These are phyloP conservation scores for Boletus pseudo-olivaceus DNA, from an alignment of 768 basidiomycete species.

Conservation along the genomic window DNA sequence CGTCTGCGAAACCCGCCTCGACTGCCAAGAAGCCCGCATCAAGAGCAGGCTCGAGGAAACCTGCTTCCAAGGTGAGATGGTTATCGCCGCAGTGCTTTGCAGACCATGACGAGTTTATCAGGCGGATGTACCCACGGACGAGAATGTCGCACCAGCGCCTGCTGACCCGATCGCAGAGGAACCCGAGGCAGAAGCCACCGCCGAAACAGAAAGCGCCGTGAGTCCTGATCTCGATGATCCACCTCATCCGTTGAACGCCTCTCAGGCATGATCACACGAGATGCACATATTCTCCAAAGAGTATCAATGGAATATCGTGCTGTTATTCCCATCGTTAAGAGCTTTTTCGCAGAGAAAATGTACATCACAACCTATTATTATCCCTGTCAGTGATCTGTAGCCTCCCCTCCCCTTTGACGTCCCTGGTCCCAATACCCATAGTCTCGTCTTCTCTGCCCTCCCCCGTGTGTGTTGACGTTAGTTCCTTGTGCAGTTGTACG, in stretches of 20 bases:
- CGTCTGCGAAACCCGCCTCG: slow-evolving; percentile 43
- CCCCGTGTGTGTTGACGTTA: slow-evolving; percentile 9
- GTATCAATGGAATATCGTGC: slow-evolving; percentile 11
- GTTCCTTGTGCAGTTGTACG: slow-evolving; percentile 21
- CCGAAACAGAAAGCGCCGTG: slow-evolving; percentile 35
- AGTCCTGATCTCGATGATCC: slow-evolving; percentile 8
- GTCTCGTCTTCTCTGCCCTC: slow-evolving; percentile 2
- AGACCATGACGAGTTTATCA: slow-evolving; percentile 8
- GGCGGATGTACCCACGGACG: slow-evolving; percentile 35
- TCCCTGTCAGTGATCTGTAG: slow-evolving; percentile 30
- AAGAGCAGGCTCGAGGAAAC: slow-evolving; percentile 58
- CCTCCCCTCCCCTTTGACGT: slow-evolving; percentile 2
- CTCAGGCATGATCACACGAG: slow-evolving; percentile 20
- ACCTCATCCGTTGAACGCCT: background rate
- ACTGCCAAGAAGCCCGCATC: slow-evolving; percentile 52
- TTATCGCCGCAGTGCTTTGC: background rate
- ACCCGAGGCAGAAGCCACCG: slow-evolving; percentile 42
- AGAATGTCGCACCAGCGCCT: slow-evolving; percentile 38
- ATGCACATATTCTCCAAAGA: slow-evolving; percentile 13
- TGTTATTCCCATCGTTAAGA: slow-evolving; percentile 15
- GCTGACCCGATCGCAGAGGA: slow-evolving; percentile 55
- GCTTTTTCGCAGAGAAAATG: slow-evolving; percentile 28
- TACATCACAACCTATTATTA: slow-evolving; percentile 34
- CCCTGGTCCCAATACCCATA: slow-evolving; percentile 17
- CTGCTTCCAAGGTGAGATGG: slow-evolving; percentile 52